Evolutionary conservation across 2,329 filamentous ascomycete genomes (phyloP).

Genomic region (Arthrobotrys iridis): DNA sequence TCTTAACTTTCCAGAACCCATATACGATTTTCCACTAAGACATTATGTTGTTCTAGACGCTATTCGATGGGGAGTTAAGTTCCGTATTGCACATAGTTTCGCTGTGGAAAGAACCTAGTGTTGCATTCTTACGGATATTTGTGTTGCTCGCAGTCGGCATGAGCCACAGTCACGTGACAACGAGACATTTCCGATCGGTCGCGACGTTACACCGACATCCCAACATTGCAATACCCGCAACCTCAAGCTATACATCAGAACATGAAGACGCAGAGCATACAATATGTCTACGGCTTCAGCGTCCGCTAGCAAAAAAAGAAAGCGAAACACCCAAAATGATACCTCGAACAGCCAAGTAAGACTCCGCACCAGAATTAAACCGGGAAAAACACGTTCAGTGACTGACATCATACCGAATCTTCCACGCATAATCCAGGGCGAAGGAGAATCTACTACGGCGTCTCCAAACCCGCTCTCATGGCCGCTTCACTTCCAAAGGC

Average conservation of each 20-base stretch:
- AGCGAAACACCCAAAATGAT: background rate
- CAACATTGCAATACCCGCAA: background rate
- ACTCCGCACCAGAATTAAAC: background rate
- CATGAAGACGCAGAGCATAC: no score
- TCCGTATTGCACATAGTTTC: background rate
- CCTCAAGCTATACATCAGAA: background rate
- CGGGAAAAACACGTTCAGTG: background rate
- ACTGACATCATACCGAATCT: background rate
- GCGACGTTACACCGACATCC: background rate
- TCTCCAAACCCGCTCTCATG: conserved; percentile 64
- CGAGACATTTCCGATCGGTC: background rate
- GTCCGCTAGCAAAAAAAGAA: conserved; percentile 12
- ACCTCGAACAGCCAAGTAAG: background rate
- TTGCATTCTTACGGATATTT: background rate
- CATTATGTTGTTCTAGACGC: background rate
- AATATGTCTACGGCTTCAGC: conserved; percentile 12
- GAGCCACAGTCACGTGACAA: conserved; percentile 17
- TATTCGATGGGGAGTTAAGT: background rate
- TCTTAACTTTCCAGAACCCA: background rate
- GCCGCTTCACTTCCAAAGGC: conserved; percentile 77
- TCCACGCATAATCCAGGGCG: background rate
- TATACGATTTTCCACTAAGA: background rate
- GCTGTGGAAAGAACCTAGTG: background rate
- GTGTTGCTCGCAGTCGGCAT: conserved; percentile 4
- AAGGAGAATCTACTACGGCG: background rate